phyloP scores from a whole-genome alignment of 2,329 filamentous ascomycete genomes.

The Penicillium sp. region DNA sequence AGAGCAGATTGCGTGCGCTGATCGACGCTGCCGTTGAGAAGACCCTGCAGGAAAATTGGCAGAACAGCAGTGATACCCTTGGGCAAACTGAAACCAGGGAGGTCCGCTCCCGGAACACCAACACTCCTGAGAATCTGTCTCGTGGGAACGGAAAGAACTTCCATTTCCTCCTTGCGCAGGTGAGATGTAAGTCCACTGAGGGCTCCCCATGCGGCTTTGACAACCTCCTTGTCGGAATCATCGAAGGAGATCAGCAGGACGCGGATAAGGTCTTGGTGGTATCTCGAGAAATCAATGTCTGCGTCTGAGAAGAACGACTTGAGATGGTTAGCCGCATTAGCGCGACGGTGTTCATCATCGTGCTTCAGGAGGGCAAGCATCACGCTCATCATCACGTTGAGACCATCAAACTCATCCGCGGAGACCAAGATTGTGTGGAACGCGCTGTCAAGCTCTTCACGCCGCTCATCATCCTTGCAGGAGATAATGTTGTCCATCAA shows the following conservation, averaged over 20 bases:
- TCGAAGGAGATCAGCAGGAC: constrained; percentile 90
- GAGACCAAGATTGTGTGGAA: constrained; percentile 91
- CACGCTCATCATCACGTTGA: constrained; percentile 95
- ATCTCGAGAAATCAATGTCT: constrained; percentile 88
- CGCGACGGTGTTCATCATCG: constrained; percentile 84
- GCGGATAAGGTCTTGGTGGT: constrained; percentile 94
- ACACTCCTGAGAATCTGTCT: constrained; percentile 85
- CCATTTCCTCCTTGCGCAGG: constrained; percentile 97
- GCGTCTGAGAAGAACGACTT: constrained; percentile 83
- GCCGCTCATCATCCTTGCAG: constrained; percentile 74
- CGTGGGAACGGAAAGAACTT: constrained; percentile 84
- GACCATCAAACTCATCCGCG: constrained; percentile 92
- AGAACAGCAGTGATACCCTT: constrained; percentile 97
- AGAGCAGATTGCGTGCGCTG: constrained; percentile 91
- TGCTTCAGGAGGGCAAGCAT: constrained; percentile 88
- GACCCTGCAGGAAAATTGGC: constrained; percentile 94
- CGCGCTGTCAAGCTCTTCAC: constrained; percentile 73
- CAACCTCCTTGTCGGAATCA: constrained; percentile 79
- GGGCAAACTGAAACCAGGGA: constrained; percentile 86
- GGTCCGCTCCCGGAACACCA: constrained; percentile 80
- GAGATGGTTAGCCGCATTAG: constrained; percentile 77
- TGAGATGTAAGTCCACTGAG: constrained; percentile 86
- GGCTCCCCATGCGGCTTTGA: constrained; percentile 88
- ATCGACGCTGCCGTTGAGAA: constrained; percentile 94
- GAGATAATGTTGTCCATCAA: constrained; percentile 89